These are phyloP conservation scores for Pochonia chlamydosporia DNA, from an alignment of 2,329 filamentous ascomycete species.

Conservation along the genomic window DNA sequence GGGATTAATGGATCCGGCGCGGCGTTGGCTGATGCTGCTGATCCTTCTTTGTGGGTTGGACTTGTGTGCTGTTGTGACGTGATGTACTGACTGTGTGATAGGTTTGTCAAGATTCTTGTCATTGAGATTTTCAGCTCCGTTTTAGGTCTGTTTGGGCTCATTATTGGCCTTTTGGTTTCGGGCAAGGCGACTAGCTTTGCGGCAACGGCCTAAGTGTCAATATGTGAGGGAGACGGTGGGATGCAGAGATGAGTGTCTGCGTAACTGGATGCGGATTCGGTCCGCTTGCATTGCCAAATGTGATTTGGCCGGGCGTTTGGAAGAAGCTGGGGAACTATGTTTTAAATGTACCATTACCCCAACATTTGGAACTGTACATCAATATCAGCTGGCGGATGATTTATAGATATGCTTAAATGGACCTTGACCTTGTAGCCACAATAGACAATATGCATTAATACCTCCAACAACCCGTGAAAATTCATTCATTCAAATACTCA, in stretches of 20 bases:
- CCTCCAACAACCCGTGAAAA: no score
- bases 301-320: constrained; percentile 34
- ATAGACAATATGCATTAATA: background rate
- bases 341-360: constrained; percentile 28
- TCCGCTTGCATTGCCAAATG: constrained; percentile 27
- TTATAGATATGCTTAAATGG: constrained; percentile 9
- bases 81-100: constrained; percentile 31
- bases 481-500: background rate
- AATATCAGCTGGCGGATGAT: constrained; percentile 19
- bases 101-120: constrained; percentile 97
- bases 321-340: constrained; percentile 25
- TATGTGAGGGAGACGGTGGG: background rate
- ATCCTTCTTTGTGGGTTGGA: constrained; percentile 70
- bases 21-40: constrained; percentile 90
- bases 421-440: background rate
- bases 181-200: constrained; percentile 58
- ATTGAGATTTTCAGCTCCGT: constrained; percentile 99
- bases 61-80: background rate
- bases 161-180: constrained; percentile 84
- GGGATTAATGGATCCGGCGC: constrained; percentile 98
- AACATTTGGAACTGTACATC: constrained; percentile 26
- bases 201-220: constrained; percentile 4
- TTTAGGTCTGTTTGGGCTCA: constrained; percentile 90
- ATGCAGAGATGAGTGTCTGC: background rate
- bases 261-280: background rate